Evolutionary conservation across 495 filamentous ascomycete genomes (phyloP).

Genomic region (Parachaetomium inaequale): DNA sequence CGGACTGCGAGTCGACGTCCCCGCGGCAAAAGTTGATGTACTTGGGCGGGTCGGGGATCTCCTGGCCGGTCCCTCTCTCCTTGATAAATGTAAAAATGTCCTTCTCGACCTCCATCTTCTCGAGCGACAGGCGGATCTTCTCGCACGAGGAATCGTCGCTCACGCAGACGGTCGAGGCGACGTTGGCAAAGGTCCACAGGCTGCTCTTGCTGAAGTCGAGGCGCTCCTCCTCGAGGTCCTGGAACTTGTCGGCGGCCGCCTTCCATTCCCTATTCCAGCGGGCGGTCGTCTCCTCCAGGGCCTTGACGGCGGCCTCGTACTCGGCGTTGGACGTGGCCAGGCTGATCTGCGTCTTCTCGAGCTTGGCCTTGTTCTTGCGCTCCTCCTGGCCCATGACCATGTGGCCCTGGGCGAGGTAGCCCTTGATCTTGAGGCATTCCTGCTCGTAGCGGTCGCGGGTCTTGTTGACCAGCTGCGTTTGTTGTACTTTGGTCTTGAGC

Average conservation of each 20-base stretch:
- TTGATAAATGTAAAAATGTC: conserved; percentile 89
- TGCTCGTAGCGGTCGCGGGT: conserved; percentile 92
- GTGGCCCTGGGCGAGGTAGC: conserved; percentile 95
- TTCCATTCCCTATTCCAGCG: conserved; percentile 99
- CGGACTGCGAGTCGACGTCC: conserved; percentile 77
- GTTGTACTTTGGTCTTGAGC: conserved; percentile 86
- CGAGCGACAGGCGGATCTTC: conserved; percentile 90
- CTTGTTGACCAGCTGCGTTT: conserved; percentile 91
- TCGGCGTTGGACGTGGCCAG: conserved; percentile 84
- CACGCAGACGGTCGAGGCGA: conserved; percentile 96
- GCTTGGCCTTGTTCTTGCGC: conserved; percentile 95
- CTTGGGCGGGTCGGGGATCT: conserved; percentile 94
- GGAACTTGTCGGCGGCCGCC: conserved; percentile 96
- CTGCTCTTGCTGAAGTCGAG: conserved; percentile 97
- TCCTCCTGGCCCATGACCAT: conserved; percentile 99
- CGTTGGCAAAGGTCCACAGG: conserved; percentile 97
- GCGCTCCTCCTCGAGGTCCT: conserved; percentile 97
- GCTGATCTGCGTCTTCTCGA: conserved; percentile 98
- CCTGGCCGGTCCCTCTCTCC: conserved; percentile 83
- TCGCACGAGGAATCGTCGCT: conserved; percentile 98
- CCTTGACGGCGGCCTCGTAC: conserved; percentile 88
- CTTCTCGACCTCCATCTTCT: conserved; percentile 94
- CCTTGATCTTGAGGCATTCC: conserved; percentile 96
- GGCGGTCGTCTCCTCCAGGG: conserved; percentile 91
- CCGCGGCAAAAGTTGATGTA: conserved; percentile 99